Conservation (phyloP, 345 rosid species). For the Alliaria petiolata region DNA sequence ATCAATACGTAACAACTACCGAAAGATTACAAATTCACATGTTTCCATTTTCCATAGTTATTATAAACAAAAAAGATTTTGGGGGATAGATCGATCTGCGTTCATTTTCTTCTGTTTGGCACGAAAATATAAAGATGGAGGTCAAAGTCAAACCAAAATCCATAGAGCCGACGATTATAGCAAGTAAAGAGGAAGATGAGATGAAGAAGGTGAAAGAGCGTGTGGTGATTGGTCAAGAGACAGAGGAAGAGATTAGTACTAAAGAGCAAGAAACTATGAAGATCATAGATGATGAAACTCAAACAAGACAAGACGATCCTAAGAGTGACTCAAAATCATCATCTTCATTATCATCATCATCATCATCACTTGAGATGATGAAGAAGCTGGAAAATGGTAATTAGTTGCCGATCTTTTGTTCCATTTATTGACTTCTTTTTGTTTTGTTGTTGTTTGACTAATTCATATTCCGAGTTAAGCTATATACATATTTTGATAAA, state of each 20-base stretch:
- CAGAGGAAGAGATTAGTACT: neutral
- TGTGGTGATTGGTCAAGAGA: neutral
- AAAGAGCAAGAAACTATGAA: constrained; percentile 4
- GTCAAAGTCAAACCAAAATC: constrained; percentile 24
- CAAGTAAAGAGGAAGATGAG: constrained; percentile 18
- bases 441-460: neutral
- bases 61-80: neutral
- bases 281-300: neutral
- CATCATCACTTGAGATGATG: neutral
- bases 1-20: constrained; percentile 20
- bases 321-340: neutral
- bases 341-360: neutral
- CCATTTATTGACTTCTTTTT: neutral
- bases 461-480: neutral
- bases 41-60: constrained; percentile 7
- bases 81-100: neutral
- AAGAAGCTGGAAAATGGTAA: constrained; percentile 15
- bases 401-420: neutral
- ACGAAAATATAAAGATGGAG: constrained; percentile 14
- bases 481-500: neutral
- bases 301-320: constrained; percentile 1
- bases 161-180: constrained; percentile 4
- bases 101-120: constrained; percentile 25
- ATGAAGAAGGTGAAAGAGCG: constrained; percentile 10
- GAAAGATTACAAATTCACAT: constrained; percentile 3